Conservation (phyloP, 179 eudicot species). For the Amaranthus tricolor region DNA sequence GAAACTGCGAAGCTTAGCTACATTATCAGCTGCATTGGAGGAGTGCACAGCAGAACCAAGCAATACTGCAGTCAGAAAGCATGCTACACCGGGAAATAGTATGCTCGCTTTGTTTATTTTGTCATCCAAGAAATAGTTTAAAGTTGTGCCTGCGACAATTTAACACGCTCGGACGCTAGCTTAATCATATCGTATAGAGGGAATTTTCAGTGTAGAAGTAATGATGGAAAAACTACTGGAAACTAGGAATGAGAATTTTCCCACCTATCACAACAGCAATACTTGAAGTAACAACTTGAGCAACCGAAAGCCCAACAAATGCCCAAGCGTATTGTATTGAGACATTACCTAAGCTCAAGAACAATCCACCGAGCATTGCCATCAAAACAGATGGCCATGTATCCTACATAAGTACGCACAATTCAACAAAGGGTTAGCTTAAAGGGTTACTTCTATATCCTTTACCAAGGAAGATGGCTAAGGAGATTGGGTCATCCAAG, state of each 20-base stretch:
- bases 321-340: slow-evolving; percentile 95
- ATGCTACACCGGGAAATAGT: slow-evolving; percentile 41
- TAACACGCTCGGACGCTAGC: background rate
- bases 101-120: slow-evolving; percentile 41
- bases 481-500: background rate
- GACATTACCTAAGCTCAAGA: slow-evolving; percentile 77
- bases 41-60: slow-evolving; percentile 39
- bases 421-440: background rate
- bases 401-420: slow-evolving; percentile 41
- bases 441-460: background rate
- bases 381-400: slow-evolving; percentile 80
- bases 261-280: slow-evolving; percentile 90
- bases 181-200: background rate
- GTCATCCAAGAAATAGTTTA: slow-evolving; percentile 43
- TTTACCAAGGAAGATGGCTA: background rate
- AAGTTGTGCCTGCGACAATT: slow-evolving; percentile 31
- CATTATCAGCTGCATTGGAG: slow-evolving; percentile 38
- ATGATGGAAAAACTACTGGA: background rate
- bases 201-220: background rate
- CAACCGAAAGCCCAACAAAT: slow-evolving; percentile 85
- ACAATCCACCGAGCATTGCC: slow-evolving; percentile 89
- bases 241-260: background rate
- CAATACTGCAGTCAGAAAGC: slow-evolving; percentile 37
- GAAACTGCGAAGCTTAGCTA: slow-evolving; percentile 37
- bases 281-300: slow-evolving; percentile 74